These are phyloP conservation scores for Pisolithus marmoratus DNA, from an alignment of 768 basidiomycete species.

Conservation along the genomic window DNA sequence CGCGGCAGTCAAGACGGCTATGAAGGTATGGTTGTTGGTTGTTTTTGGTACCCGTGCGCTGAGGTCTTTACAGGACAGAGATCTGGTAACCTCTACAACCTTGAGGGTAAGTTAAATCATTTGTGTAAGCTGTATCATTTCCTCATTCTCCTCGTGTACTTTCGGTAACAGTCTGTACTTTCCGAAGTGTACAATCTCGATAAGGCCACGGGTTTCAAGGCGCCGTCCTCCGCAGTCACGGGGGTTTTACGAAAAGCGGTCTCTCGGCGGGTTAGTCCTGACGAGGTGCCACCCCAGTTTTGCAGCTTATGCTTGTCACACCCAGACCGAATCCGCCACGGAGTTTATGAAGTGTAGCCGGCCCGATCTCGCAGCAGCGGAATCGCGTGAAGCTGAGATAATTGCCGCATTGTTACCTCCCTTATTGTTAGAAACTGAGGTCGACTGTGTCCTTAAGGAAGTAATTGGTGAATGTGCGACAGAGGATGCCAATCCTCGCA, in stretches of 20 bases:
- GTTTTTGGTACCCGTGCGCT: not conserved
- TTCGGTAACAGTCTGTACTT: conserved; percentile 49
- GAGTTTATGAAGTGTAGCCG: conserved; percentile 56
- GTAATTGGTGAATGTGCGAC: conserved; percentile 28
- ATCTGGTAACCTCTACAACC: conserved; percentile 50
- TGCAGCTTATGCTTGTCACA: conserved; percentile 5
- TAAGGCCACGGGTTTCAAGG: conserved; percentile 42
- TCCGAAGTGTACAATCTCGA: conserved; percentile 66
- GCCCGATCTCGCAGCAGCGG: conserved; percentile 59
- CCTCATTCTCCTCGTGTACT: not conserved
- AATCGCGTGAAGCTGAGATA: conserved; percentile 50
- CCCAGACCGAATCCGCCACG: conserved; percentile 52
- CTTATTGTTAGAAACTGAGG: conserved; percentile 45
- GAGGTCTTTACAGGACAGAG: conserved; percentile 39
- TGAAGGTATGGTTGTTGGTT: conserved; percentile 51
- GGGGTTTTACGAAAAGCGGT: conserved; percentile 54
- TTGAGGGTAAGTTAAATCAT: conserved; percentile 42
- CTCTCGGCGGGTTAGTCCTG: conserved; percentile 48
- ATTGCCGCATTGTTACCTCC: conserved; percentile 57
- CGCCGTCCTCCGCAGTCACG: conserved; percentile 45
- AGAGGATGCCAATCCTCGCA: conserved; percentile 14
- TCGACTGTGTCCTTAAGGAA: conserved; percentile 46
- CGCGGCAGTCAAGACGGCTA: conserved; percentile 53
- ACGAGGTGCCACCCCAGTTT: not conserved
- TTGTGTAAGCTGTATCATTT: not conserved